Evolutionary conservation across 257 asterid genomes (phyloP), one percentile per base, ranked within the genome.

Genomic region (Solanum tacnaense): DNA sequence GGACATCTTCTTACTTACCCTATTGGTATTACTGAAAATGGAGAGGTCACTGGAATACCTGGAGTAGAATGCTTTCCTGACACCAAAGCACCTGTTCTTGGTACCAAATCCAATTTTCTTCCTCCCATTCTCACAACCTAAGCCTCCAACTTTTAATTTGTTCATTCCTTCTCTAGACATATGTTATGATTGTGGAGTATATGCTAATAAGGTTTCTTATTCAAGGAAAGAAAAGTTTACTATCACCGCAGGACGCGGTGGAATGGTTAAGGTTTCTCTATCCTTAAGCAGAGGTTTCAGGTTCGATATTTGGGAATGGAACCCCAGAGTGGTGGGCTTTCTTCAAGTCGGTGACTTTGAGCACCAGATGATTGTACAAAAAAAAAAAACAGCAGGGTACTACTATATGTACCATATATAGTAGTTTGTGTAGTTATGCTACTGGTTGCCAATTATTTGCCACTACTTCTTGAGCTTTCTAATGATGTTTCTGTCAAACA

Each of bases 101-200:
- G 89, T 29, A 79, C 86, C 36, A 87, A 78, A 58, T 87, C 86
- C 21, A 36, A 87, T 39, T 76, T 49, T 70, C 86, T 87, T n/a
- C 89, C 86, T 9, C 89, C 89, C 62, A 87, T 87, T 79, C 86
- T 87, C 56, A 87, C 88, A 11, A 67, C 88, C 35, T 86, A 73
- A 86, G 1, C 83, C 31, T 74, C 52, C 52, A 21, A 21, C 52
- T 21, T 74, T 23, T 36, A 2, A 21, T 35, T 10, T 21, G 52
- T 35, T 35, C 27, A 74, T 35, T 35, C 52, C 1, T 10, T 74
- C 52, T 74, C 83, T 34, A 36, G 31, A 35, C 52, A 35, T 11
- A 74, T 35, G 0, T 74, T 36, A 74, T 74, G 16, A 3, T 11
- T 74, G 15, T 74, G 83, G 52, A 5, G 83, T 35, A 9, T 73